These are phyloP conservation scores for Boechera retrofracta DNA, from an alignment of 345 rosid species.

Conservation along the genomic window DNA sequence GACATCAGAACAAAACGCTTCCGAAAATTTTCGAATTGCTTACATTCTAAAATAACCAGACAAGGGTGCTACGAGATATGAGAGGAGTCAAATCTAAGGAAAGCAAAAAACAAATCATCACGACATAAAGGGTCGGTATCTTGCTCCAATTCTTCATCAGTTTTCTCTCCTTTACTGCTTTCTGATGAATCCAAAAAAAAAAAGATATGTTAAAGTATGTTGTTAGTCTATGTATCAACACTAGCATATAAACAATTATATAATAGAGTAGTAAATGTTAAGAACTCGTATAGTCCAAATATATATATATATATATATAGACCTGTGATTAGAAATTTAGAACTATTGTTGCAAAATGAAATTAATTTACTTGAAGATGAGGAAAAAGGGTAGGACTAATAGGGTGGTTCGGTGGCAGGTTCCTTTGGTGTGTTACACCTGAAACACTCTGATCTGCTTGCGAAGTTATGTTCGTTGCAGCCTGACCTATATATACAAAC, in stretches of 20 bases:
- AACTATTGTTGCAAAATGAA: background rate
- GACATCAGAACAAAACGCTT: background rate
- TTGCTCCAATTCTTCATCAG: slow-evolving; percentile 7
- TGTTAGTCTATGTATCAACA: background rate
- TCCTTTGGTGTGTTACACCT: slow-evolving; percentile 93
- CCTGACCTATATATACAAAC: slow-evolving; percentile 56
- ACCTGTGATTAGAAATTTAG: background rate
- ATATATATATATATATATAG: background rate
- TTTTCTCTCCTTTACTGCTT: slow-evolving; percentile 8
- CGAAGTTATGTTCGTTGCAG: slow-evolving; percentile 93
- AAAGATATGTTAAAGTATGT: background rate
- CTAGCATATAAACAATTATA: background rate
- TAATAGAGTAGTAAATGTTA: background rate
- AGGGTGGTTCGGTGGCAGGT: slow-evolving; percentile 46
- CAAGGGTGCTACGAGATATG: slow-evolving; percentile 20
- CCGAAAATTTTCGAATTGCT: slow-evolving; percentile 10
- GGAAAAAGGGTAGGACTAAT: slow-evolving; percentile 34
- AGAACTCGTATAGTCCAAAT: too few relatives aligned
- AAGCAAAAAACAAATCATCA: background rate
- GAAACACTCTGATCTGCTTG: slow-evolving; percentile 90
- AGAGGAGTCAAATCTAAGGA: slow-evolving; percentile 14
- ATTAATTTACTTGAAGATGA: background rate
- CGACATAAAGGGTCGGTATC: slow-evolving; percentile 18
- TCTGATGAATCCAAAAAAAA: slow-evolving; percentile 23
- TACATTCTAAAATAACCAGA: slow-evolving; percentile 26